phyloP scores from a whole-genome alignment of 2,329 filamentous ascomycete genomes.

The Ciborinia camelliae region DNA sequence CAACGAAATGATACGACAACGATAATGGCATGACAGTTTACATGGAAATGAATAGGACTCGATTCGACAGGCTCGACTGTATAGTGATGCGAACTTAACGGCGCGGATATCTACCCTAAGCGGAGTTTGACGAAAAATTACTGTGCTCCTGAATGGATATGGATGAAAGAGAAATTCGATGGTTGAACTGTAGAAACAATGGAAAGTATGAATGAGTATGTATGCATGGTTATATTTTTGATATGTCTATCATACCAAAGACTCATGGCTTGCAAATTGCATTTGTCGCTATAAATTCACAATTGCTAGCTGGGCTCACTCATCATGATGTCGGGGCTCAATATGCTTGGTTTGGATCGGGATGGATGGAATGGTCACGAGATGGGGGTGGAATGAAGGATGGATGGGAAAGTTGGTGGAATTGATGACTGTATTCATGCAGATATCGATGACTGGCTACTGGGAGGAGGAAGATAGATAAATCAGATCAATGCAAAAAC shows the following conservation, averaged over 20 bases:
- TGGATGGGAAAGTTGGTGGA: not conserved
- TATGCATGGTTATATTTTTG: constrained; percentile 11
- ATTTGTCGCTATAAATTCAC: constrained; percentile 4
- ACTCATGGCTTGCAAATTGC: not conserved
- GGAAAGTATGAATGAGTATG: constrained; percentile 1
- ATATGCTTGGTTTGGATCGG: not conserved
- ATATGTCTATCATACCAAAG: not conserved
- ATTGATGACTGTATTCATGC: not conserved
- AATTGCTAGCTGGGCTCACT: not conserved
- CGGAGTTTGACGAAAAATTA: not conserved
- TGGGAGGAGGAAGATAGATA: not conserved
- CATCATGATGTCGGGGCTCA: not conserved
- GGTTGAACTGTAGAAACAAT: not conserved
- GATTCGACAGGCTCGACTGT: constrained; percentile 3
- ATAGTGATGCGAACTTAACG: not conserved
- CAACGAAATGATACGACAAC: constrained; percentile 12
- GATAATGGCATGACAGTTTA: constrained; percentile 13
- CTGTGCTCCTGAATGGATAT: not conserved
- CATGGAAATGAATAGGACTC: not conserved
- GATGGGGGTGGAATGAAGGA: not conserved
- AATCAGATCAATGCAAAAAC: not conserved
- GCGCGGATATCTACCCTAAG: not conserved
- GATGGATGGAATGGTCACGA: not conserved
- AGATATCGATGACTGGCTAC: not conserved
- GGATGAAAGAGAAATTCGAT: not conserved